Conservation (phyloP, 257 asterid species). For the Linaria vulgaris region DNA sequence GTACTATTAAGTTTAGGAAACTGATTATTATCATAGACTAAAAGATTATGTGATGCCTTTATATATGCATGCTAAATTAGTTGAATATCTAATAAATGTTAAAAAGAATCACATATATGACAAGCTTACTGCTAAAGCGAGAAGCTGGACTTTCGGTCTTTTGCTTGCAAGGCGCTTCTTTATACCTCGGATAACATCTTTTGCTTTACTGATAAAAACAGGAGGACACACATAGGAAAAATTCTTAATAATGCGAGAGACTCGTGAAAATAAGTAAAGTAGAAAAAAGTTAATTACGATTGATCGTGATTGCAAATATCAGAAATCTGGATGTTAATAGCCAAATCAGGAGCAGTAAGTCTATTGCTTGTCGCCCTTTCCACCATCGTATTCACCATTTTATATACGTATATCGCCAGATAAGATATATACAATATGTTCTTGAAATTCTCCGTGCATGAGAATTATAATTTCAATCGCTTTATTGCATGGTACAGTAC, state of each 20-base stretch:
- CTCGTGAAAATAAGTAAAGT: neutral
- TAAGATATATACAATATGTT: slow-evolving; percentile 6
- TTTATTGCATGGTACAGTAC: no score
- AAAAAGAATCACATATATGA: no score
- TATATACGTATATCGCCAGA: slow-evolving; percentile 2
- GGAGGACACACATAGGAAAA: no score
- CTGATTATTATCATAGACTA: neutral
- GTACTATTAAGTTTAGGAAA: no score
- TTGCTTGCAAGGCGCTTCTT: slow-evolving; percentile 89
- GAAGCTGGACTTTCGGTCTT: slow-evolving; percentile 96
- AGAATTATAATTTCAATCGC: slow-evolving; percentile 25
- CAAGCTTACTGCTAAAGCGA: slow-evolving; percentile 80
- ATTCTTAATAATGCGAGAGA: no score
- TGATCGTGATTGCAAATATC: slow-evolving; percentile 97
- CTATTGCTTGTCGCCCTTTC: slow-evolving; percentile 92
- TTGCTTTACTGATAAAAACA: slow-evolving; percentile 74
- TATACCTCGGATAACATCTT: slow-evolving; percentile 84
- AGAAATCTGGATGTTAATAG: slow-evolving; percentile 97
- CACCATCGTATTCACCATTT: slow-evolving; percentile 93
- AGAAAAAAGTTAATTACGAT: slow-evolving; percentile 63
- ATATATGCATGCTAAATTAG: neutral
- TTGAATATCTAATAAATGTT: no score
- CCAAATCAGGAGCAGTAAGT: slow-evolving; percentile 99
- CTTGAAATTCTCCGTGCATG: no score
- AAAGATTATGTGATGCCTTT: neutral